phyloP scores from a whole-genome alignment of 176 grass and related monocot genomes.

The Dendrocalamus sinicus region DNA sequence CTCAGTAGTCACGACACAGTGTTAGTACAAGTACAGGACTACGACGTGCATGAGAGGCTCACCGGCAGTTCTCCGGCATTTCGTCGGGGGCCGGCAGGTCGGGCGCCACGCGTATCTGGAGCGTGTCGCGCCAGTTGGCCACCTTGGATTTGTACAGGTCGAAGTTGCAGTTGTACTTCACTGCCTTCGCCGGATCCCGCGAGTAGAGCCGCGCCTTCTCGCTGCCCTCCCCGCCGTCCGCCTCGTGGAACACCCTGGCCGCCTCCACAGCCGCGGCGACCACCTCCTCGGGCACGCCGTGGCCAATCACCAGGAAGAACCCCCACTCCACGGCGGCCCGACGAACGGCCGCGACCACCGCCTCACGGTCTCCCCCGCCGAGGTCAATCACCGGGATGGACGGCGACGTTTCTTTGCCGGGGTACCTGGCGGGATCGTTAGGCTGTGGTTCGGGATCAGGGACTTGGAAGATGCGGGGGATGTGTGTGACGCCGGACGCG shows the following conservation, averaged over 20 bases:
- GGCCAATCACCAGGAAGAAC: constrained; percentile 66
- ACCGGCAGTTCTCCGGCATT: constrained; percentile 53
- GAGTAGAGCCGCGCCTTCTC: constrained; percentile 68
- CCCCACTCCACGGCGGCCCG: constrained; percentile 54
- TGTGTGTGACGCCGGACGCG: not conserved
- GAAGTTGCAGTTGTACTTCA: too few species aligned
- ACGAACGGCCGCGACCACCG: constrained; percentile 13
- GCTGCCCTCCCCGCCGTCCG: constrained; percentile 28
- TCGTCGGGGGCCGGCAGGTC: constrained; percentile 49
- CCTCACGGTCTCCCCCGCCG: not conserved
- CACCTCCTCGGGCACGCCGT: constrained; percentile 34
- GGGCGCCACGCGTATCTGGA: constrained; percentile 60
- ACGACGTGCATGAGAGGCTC: not conserved
- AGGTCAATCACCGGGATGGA: constrained; percentile 56
- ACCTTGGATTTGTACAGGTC: too few species aligned
- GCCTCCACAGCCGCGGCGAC: constrained; percentile 20
- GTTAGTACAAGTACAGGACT: too few species aligned
- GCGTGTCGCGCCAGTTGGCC: constrained; percentile 18
- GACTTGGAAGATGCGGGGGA: not conserved
- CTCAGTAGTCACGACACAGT: too few species aligned
- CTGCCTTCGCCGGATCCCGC: constrained; percentile 21
- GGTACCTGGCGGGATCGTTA: not conserved
- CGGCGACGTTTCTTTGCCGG: not conserved
- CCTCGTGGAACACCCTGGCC: constrained; percentile 55
- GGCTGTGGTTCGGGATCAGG: not conserved